Base-by-base conservation (phyloP, 2,329 filamentous ascomycete species). In the Nothomitra cinnamomea region DNA sequence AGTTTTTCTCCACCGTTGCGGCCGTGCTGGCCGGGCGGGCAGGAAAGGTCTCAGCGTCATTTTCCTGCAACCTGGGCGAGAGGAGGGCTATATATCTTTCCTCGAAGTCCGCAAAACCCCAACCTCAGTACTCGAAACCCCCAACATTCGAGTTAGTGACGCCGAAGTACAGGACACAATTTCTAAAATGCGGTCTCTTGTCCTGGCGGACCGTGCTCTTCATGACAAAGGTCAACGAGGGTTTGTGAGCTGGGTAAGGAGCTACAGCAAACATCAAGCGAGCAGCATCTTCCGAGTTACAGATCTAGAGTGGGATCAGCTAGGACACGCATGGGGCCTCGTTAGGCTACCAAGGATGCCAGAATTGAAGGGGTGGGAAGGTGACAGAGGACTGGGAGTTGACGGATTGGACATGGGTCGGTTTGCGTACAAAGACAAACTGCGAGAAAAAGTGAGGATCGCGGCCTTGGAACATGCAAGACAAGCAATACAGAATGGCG, bases 291-390 rank as follows among this genome's bases (percentile, higher is more conserved):
- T 98, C 72, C 80, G 85, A 10, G 72, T 87, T 1, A 66, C 74
- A 2, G 87, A 94, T 61, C 73, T 95, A 15, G 83, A 95, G 65
- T 98, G 92, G 92, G 70, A 76, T 3, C 83, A 88, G 53, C 73
- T 92, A 0, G 90, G 82, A 0, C 74, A 79, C 53, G 85, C 83
- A 0, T 98, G 90, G 87, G 92, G 87, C 1, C 73, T 98, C 0
- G 72, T 95, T 1, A 82, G 82, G 51, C 74, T 96, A 58, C 92
- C 92, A 2, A 87, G 85, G 64, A 98, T 98, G 92, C 90, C 92
- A 0, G 92, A 98, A 66, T 70, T 87, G 53, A 83, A 82, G 61
- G 77, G 73, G 0, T 90, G 85, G 72, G 75, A 79, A 12, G 83
- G 83, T 3, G 83, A 87, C 63, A 75, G 76, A 57, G 75, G 70